Conservation (phyloP, 768 basidiomycete genomes). For the Tulasnella sp. region DNA sequence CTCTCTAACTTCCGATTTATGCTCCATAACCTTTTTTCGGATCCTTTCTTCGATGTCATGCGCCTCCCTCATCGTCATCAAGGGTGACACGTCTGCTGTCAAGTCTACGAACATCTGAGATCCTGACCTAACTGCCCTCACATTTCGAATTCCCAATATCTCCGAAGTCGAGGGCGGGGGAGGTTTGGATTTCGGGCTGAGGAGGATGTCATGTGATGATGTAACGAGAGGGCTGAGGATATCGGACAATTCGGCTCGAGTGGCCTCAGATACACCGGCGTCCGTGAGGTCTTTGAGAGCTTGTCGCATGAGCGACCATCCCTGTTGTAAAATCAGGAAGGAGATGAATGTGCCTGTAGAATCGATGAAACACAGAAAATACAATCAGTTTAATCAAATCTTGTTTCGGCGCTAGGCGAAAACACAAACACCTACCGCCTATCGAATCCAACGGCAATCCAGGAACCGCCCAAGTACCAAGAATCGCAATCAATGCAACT, state of each 20-base stretch:
- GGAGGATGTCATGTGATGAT: no score
- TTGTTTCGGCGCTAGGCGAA: conserved; percentile 20
- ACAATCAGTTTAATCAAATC: conserved; percentile 3
- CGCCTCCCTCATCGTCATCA: conserved; percentile 44
- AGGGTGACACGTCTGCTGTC: conserved; percentile 50
- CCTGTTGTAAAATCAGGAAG: conserved; percentile 73
- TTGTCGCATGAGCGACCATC: conserved; percentile 47
- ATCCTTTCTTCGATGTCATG: conserved; percentile 53
- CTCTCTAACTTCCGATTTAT: conserved; percentile 55
- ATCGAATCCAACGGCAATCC: conserved; percentile 84
- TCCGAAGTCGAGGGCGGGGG: conserved; percentile 18
- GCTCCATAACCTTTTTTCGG: conserved; percentile 37
- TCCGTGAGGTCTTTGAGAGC: conserved; percentile 77
- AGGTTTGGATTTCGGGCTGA: no score
- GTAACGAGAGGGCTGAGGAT: conserved; percentile 45
- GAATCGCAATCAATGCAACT: conserved; percentile 83
- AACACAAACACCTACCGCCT: conserved; percentile 47
- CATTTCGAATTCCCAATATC: conserved; percentile 35
- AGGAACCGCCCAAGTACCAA: conserved; percentile 79
- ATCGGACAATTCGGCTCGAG: conserved; percentile 39
- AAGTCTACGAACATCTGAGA: conserved; percentile 78
- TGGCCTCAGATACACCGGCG: conserved; percentile 52
- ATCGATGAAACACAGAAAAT: not conserved
- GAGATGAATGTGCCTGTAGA: conserved; percentile 68
- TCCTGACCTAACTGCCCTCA: conserved; percentile 67